Conservation (phyloP, 2,329 filamentous ascomycete species). For the Pyrenophora graminea region DNA sequence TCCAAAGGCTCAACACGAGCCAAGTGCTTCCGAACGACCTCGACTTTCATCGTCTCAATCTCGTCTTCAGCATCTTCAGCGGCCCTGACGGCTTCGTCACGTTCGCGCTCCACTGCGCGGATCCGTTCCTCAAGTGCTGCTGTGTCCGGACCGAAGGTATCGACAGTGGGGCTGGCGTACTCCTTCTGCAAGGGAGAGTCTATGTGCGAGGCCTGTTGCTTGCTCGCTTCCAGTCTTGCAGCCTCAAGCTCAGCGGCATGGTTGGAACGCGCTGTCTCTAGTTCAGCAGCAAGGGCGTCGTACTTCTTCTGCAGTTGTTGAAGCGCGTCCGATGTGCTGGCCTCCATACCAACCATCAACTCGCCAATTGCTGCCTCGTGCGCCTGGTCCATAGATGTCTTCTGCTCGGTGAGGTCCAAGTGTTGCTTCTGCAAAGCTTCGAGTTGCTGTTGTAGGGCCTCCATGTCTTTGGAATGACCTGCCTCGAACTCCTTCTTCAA, state of each 20-base stretch:
- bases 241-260: conserved; percentile 31
- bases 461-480: conserved; percentile 34
- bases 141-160: conserved; percentile 15
- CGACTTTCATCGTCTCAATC: conserved; percentile 43
- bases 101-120: conserved; percentile 22
- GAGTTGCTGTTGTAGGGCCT: conserved; percentile 30
- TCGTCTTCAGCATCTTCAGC: conserved; percentile 36
- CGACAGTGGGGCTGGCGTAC: conserved; percentile 15
- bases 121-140: conserved; percentile 19
- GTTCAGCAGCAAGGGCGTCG: conserved; percentile 29
- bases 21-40: conserved; percentile 44
- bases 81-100: conserved; percentile 25
- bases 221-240: conserved; percentile 19
- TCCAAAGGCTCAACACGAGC: conserved; percentile 42
- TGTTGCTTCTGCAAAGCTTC: conserved; percentile 35
- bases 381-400: conserved; percentile 33
- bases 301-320: conserved; percentile 42
- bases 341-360: conserved; percentile 42
- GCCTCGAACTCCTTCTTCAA: conserved; percentile 36
- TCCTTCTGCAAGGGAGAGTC: conserved; percentile 27
- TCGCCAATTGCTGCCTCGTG: conserved; percentile 45
- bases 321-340: conserved; percentile 38
- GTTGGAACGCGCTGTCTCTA: conserved; percentile 23
- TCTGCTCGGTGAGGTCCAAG: conserved; percentile 35
- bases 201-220: conserved; percentile 21